These are phyloP conservation scores for Cutaneotrichosporon cavernicola DNA, from an alignment of 1,284 basidiomycete species.

Conservation along the genomic window DNA sequence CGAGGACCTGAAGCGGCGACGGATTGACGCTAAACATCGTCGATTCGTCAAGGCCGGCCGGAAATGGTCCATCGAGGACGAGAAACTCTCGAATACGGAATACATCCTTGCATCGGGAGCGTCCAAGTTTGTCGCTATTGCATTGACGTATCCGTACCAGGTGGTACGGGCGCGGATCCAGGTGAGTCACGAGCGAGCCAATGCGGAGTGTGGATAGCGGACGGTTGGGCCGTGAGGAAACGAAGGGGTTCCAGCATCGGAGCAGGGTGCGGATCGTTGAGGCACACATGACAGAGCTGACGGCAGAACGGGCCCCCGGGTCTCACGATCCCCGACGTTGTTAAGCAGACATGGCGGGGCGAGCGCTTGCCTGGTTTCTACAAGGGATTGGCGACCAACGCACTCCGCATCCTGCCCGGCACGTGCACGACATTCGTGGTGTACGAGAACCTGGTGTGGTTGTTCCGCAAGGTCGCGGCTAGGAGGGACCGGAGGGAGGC, in stretches of 20 bases:
- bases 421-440: constrained; percentile 98
- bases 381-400: constrained; percentile 91
- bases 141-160: constrained; percentile 93
- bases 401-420: constrained; percentile 92
- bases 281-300: neutral
- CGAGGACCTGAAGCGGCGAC: constrained; percentile 90
- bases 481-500: constrained; percentile 23
- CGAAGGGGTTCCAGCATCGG: too few relatives aligned
- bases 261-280: too few relatives aligned
- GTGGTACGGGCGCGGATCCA: constrained; percentile 93
- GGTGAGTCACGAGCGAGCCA: constrained; percentile 43
- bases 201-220: too few relatives aligned
- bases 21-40: constrained; percentile 71
- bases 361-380: constrained; percentile 89
- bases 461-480: constrained; percentile 59
- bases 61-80: constrained; percentile 67
- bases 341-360: constrained; percentile 72
- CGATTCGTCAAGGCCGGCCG: constrained; percentile 62
- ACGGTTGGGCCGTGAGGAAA: too few relatives aligned
- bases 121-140: constrained; percentile 82
- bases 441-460: constrained; percentile 91
- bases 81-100: constrained; percentile 83
- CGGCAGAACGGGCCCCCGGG: constrained; percentile 58
- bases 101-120: constrained; percentile 91
- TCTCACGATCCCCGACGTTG: constrained; percentile 67